Conservation (phyloP, 257 asterid genomes). For the Forsythia viridissima region DNA sequence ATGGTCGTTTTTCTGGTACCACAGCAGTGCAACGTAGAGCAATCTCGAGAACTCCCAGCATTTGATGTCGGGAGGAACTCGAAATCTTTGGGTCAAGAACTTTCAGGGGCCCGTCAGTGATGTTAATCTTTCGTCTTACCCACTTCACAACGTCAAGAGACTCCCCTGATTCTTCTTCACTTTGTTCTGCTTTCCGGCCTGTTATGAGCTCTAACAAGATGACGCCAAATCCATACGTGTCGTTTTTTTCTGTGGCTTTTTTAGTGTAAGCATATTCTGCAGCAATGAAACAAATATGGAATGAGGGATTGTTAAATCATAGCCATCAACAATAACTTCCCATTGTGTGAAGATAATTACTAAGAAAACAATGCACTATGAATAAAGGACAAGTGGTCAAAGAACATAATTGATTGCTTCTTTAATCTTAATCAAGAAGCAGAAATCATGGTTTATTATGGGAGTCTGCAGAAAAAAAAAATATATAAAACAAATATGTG, state of each 20-base stretch:
- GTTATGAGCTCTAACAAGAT: constrained; percentile 74
- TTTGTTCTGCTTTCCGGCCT: constrained; percentile 57
- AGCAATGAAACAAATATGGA: background rate
- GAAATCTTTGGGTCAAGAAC: constrained; percentile 69
- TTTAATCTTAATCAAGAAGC: no score
- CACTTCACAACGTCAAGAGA: constrained; percentile 66
- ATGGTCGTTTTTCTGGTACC: constrained; percentile 75
- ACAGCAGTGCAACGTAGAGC: constrained; percentile 64
- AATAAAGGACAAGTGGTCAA: no score
- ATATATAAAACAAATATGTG: no score
- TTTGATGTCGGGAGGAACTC: constrained; percentile 43
- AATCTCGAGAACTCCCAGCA: constrained; percentile 68
- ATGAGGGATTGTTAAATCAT: background rate
- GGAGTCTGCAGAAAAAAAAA: no score
- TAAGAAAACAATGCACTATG: no score
- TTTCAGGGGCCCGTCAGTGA: constrained; percentile 52
- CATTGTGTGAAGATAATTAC: no score
- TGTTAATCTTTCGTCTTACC: constrained; percentile 86
- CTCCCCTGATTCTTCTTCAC: constrained; percentile 30
- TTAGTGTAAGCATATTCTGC: constrained; percentile 68
- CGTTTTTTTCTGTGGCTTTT: constrained; percentile 66
- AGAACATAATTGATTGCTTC: no score
- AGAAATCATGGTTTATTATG: no score
- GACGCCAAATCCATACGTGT: constrained; percentile 73
- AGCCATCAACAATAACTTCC: no score